A percentile compares a stretch with the other conserved stretches of the same genome.
These are phyloP conservation scores for Diaporthe sp. DNA, from an alignment of 2,329 filamentous ascomycete genomes.

Conservation along the genomic window DNA sequence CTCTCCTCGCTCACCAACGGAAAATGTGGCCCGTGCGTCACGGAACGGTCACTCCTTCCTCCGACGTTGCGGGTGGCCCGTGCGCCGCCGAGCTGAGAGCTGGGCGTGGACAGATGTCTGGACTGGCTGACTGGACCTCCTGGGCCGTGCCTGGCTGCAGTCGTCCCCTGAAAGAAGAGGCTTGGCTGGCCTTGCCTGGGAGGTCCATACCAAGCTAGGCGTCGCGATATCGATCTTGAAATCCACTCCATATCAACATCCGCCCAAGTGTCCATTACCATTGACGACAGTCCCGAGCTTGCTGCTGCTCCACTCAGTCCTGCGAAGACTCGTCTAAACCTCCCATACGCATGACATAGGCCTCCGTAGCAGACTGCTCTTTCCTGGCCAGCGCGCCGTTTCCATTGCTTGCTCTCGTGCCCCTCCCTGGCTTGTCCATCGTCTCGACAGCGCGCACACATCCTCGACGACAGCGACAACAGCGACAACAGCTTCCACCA, in stretches of 20 bases:
- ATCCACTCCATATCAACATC: constrained; percentile 9
- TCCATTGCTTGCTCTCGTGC: constrained; percentile 34
- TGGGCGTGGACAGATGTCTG: constrained; percentile 16
- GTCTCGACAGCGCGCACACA: constrained; percentile 29
- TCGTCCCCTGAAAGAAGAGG: constrained; percentile 24
- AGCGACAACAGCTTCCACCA: constrained; percentile 49
- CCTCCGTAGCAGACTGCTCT: constrained; percentile 7
- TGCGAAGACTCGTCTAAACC: not conserved
- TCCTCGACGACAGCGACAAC: constrained; percentile 36
- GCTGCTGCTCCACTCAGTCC: not conserved
- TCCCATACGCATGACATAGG: constrained; percentile 29
- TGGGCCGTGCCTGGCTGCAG: not conserved
- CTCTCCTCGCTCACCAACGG: not conserved
- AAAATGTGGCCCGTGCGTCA: constrained; percentile 23
- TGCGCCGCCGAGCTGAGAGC: not conserved
- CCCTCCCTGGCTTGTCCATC: constrained; percentile 36
- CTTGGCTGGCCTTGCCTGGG: constrained; percentile 30
- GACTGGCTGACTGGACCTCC: constrained; percentile 5
- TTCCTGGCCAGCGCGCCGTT: constrained; percentile 39
- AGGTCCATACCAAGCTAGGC: constrained; percentile 16
- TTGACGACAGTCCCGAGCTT: constrained; percentile 16
- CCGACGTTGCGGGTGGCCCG: constrained; percentile 3
- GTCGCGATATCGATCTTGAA: constrained; percentile 21
- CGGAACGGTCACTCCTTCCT: constrained; percentile 16
- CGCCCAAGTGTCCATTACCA: not conserved